Percentiles rank a stretch among this genome's conserved stretches.
Conservation (phyloP, 805 yeast genomes). For the Myxozyma sirexii region DNA sequence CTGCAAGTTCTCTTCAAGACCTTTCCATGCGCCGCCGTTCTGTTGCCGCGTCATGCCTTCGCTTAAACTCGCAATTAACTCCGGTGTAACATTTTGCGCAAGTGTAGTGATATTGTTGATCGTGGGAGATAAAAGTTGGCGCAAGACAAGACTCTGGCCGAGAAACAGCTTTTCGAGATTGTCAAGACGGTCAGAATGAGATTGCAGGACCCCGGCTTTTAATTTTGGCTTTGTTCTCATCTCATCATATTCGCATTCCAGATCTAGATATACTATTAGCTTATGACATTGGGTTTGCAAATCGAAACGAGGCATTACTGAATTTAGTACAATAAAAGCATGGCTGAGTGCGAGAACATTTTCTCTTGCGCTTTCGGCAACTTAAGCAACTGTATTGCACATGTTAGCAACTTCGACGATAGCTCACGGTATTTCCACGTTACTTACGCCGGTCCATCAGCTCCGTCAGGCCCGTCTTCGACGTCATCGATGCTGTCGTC, state of each 20-base stretch:
- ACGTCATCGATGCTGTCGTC: not conserved
- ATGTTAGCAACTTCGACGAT: not conserved
- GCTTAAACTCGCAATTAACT: not conserved
- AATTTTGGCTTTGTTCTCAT: conserved; percentile 8
- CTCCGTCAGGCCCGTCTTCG: not conserved
- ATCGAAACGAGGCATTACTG: not conserved
- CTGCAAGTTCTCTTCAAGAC: not conserved
- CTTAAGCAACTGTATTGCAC: not conserved
- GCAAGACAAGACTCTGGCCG: conserved; percentile 9
- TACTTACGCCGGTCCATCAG: conserved; percentile 5
- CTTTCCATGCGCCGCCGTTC: not conserved
- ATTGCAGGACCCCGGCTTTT: conserved; percentile 15
- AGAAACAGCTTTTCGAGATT: conserved; percentile 16
- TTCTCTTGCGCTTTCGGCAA: conserved; percentile 15
- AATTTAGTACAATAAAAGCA: conserved; percentile 9
- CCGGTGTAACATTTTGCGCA: not conserved
- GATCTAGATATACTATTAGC: not conserved
- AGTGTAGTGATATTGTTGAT: not conserved
- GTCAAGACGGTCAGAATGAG: conserved; percentile 17
- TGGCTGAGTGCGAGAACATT: conserved; percentile 16
- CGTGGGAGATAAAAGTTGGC: conserved; percentile 1
- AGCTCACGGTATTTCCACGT: too few relatives aligned
- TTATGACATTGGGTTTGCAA: not conserved
- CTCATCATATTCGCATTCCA: conserved; percentile 22
- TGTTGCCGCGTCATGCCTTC: not conserved